Conservation (phyloP, 164 flowering plant genomes). For the Cinnamomum chago region DNA sequence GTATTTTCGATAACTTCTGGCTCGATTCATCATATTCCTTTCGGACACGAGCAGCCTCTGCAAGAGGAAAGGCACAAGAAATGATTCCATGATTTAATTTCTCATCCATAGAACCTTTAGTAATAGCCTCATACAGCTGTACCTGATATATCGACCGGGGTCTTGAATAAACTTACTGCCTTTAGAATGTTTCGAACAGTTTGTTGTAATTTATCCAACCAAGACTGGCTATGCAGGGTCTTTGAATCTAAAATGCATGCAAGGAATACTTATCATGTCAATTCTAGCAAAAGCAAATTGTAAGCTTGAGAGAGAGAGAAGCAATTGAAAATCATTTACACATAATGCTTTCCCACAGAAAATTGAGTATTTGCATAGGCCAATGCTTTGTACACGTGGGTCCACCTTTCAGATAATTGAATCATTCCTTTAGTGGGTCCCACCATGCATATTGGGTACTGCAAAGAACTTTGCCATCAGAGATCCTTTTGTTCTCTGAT, state of each 20-base stretch:
- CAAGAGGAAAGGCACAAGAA: slow-evolving; percentile 14
- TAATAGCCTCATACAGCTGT: background rate
- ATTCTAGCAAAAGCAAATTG: background rate
- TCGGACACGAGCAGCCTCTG: slow-evolving; percentile 80
- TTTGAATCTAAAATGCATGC: slow-evolving; percentile 26
- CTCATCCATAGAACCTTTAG: background rate
- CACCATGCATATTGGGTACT: background rate
- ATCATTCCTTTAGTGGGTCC: background rate
- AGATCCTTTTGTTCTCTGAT: background rate
- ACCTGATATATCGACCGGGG: slow-evolving; percentile 78
- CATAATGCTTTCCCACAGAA: background rate
- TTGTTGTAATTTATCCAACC: slow-evolving; percentile 83
- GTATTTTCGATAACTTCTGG: slow-evolving; percentile 69
- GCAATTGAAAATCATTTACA: background rate
- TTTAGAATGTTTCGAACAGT: slow-evolving; percentile 61
- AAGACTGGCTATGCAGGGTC: slow-evolving; percentile 50
- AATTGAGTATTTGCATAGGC: background rate
- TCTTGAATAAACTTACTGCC: slow-evolving; percentile 69
- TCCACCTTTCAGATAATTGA: background rate
- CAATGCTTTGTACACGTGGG: background rate
- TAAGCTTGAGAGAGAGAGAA: background rate
- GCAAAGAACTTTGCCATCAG: background rate
- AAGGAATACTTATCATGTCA: background rate
- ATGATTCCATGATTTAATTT: slow-evolving; percentile 1
- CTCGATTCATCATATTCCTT: slow-evolving; percentile 91